Evolutionary conservation across 2,329 filamentous ascomycete genomes (phyloP).

Genomic region (Cercospora sojina): DNA sequence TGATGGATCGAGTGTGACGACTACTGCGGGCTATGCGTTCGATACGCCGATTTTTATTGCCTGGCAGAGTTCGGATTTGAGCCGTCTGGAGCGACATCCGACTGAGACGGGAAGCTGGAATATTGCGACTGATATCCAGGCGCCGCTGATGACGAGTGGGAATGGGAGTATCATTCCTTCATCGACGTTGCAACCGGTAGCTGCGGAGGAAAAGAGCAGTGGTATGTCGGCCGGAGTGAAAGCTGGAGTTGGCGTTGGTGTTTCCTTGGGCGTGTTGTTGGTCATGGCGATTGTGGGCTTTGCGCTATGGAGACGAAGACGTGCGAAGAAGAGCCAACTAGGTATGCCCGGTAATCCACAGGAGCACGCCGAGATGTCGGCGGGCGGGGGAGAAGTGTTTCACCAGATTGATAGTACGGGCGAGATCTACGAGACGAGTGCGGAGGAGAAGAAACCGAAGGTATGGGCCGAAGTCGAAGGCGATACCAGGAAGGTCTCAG

Average conservation of each 20-base stretch:
- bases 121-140: not conserved
- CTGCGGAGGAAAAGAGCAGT: not conserved
- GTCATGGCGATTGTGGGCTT: conserved; percentile 4
- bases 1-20: conserved; percentile 1
- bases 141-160: not conserved
- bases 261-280: conserved; percentile 6
- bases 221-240: conserved; percentile 12
- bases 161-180: not conserved
- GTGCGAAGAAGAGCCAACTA: not conserved
- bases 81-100: conserved; percentile 6
- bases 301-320: conserved; percentile 9
- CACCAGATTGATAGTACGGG: conserved; percentile 3
- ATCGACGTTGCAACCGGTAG: not conserved
- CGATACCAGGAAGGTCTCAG: conserved; percentile 1
- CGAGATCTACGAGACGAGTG: conserved; percentile 4
- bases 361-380: not conserved
- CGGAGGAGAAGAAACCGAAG: not conserved
- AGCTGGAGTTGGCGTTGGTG: conserved; percentile 16
- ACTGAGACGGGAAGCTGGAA: conserved; percentile 12
- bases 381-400: not conserved
- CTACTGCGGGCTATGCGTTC: conserved; percentile 9
- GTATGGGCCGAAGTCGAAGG: conserved; percentile 3
- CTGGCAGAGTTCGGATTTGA: conserved; percentile 15
- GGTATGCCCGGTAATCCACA: not conserved
- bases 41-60: conserved; percentile 19